Base-by-base conservation (phyloP, 768 basidiomycete species). In the Lyophyllum decastes region DNA sequence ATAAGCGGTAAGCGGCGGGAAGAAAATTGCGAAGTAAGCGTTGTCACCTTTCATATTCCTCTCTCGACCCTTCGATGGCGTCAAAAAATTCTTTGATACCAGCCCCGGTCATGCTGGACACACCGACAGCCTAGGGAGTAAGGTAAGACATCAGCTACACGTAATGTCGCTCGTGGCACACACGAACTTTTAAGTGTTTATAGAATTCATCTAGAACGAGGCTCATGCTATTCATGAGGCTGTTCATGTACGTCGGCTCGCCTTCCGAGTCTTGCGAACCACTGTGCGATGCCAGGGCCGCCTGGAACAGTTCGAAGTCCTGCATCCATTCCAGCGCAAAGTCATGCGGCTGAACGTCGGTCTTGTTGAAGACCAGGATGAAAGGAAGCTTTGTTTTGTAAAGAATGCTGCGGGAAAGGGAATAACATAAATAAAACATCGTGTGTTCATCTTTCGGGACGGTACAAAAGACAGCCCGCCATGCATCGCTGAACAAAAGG, bases 311-410 rank as follows among this genome's bases (percentile, higher is more conserved):
- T 71, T 99, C 96, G 66, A 98, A 99, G 70, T 99, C 97, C 46
- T 85, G 80, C 96, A 98, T 98, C 97, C 97, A 99, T 61, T 95
- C 94, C 26, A 97, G 61, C 10, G 97, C 97, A 72, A 97, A 98
- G 38, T 86, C 82, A 69, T 98, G 94, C 2, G 88, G 79, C 68
- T 91, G 83, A 2, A 93, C 94, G 71, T 99, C 97, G 5, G 87
- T 98, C 77, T 99, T 99, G 78, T 99, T 99, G 79, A 99, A 99
- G 30, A 98, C 95, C 26, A 98, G 82, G 61, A 99, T 89, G 73
- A 99, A 98, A 1, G 97, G 97, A 0, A 98, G 79, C 61, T 95
- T 94, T 6, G 95, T 98, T 76, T 99, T 99, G 79, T 99, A 99
- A 16, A 99, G 77, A 63, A 99, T 98, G 60, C 94, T 95, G 52